These are phyloP conservation scores for Gossypium arboreum DNA, from an alignment of 345 rosid species.

Conservation along the genomic window DNA sequence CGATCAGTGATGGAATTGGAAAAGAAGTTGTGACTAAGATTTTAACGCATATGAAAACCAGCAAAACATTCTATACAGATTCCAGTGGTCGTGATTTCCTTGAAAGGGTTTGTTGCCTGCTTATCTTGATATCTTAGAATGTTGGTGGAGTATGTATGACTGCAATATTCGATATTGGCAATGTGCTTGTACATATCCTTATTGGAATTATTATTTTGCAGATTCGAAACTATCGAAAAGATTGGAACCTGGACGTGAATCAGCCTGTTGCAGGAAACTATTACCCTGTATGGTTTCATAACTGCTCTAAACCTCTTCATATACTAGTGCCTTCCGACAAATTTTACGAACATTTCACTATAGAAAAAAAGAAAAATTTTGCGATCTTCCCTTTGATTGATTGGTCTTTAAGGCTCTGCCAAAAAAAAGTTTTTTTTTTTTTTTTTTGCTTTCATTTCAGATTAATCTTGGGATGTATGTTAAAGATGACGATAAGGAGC, in stretches of 20 bases:
- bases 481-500: constrained; percentile 47
- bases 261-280: constrained; percentile 75
- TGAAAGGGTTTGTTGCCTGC: constrained; percentile 38
- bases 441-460: constrained; percentile 25
- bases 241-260: constrained; percentile 57
- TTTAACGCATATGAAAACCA: constrained; percentile 42
- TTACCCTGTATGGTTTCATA: constrained; percentile 51
- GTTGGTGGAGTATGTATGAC: background rate
- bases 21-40: constrained; percentile 58
- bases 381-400: background rate
- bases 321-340: no score
- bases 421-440: no score
- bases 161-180: background rate
- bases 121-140: constrained; percentile 6
- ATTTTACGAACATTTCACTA: no score
- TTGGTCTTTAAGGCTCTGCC: background rate
- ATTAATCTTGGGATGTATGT: constrained; percentile 55
- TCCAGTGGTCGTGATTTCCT: constrained; percentile 73
- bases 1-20: constrained; percentile 53
- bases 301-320: no score
- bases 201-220: constrained; percentile 22
- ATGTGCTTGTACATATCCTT: background rate
- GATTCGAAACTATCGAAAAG: constrained; percentile 60
- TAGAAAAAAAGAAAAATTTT: no score
- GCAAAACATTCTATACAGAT: constrained; percentile 55